Evolutionary conservation across 257 asterid genomes (phyloP).

Genomic region (Rauvolfia tetraphylla): DNA sequence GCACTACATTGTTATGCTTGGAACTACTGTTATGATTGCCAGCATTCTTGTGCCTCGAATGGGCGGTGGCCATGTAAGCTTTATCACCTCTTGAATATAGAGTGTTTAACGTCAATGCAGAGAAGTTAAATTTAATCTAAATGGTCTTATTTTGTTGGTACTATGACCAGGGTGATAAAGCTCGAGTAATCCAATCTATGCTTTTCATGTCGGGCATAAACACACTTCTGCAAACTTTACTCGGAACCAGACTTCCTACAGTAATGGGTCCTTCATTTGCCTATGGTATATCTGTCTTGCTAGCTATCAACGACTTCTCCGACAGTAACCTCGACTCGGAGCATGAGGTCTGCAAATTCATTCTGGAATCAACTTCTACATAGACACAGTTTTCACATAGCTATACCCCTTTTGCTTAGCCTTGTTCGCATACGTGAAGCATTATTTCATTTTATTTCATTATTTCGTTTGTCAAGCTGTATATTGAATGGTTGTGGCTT

Average conservation of each 20-base stretch:
- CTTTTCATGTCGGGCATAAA: conserved; percentile 90
- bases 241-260: conserved; percentile 94
- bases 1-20: conserved; percentile 96
- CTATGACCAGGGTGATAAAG: conserved; percentile 74
- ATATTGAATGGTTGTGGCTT: neutral
- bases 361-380: neutral
- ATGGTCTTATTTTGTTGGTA: neutral
- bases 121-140: neutral
- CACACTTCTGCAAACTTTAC: conserved; percentile 83
- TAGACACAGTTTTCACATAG: neutral
- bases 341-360: conserved; percentile 55
- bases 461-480: neutral
- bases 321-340: conserved; percentile 37
- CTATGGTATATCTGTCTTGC: conserved; percentile 62
- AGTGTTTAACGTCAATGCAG: neutral
- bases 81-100: conserved; percentile 6
- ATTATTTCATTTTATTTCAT: neutral
- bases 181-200: conserved; percentile 85
- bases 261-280: conserved; percentile 97
- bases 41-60: conserved; percentile 71
- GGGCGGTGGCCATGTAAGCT: conserved; percentile 86
- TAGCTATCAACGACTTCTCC: conserved; percentile 62
- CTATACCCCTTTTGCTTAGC: neutral
- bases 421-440: neutral
- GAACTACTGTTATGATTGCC: conserved; percentile 84